Evolutionary conservation across 257 asterid genomes (phyloP), one percentile per base, ranked within the genome.

Genomic region (Dorcoceras hygrometricum): DNA sequence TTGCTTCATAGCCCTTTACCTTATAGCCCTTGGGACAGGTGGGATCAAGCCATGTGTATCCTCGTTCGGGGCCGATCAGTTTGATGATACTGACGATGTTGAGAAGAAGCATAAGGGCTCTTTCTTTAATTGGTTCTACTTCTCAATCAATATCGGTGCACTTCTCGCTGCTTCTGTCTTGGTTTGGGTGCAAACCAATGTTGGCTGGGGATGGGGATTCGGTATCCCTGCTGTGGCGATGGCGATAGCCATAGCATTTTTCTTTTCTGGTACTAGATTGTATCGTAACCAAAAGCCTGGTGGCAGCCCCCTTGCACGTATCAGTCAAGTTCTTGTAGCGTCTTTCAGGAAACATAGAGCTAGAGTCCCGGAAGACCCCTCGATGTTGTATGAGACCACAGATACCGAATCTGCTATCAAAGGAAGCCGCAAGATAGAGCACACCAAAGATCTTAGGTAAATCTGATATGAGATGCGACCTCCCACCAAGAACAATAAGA

Each of bases 201-300:
- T 84, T 6, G 88, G 95, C 0, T 84, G 95, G 95, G 81, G 85
- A 0, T 82, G 87, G 95, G 95, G 95, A 0, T 87, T 87, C 25
- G 95, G 91, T 11, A 82, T 87, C 4, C 95, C 95, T 2, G 95
- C 91, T 0, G 89, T 71, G 20, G 91, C 91, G 0, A 87, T 87
- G 95, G 91, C 89, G 0, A 27, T 79, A 18, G 95, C 91, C 1
- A 83, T 82, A 6, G 82, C 73, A 20, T 77, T 84, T 48, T 87
- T 87, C 79, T 84, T 87, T 36, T 82, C 87, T 0, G 95, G 95
- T 11, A 82, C 95, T 0, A 65, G 78, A 19, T 31, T 82, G 8
- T 87, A 82, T 20, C 68, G 95, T 66, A 80, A 82, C 34, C 91
- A 79, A 58, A 74, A 72, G 70, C 91, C 95, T 3, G 95, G 89